Evolutionary conservation across 2,329 filamentous ascomycete genomes (phyloP).

Genomic region (Aspergillus vadensis): DNA sequence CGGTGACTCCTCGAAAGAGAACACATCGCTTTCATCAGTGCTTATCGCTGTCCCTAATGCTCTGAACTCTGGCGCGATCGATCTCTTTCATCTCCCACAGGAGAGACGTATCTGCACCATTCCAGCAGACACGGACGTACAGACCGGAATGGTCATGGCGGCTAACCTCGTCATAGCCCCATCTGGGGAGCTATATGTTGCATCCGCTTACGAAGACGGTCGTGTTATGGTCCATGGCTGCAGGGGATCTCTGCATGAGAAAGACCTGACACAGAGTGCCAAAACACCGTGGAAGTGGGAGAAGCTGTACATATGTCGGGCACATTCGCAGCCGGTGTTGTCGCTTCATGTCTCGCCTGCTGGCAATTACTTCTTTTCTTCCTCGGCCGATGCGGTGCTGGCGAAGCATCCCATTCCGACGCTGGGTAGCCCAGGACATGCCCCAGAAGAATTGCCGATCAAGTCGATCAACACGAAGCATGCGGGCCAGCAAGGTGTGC

Average conservation of each 20-base stretch:
- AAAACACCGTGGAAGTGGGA: slow-evolving; percentile 49
- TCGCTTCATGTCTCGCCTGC: slow-evolving; percentile 63
- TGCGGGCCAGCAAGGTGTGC: slow-evolving; percentile 81
- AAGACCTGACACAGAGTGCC: slow-evolving; percentile 24
- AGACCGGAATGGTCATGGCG: slow-evolving; percentile 81
- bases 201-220: slow-evolving; percentile 85
- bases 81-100: slow-evolving; percentile 80
- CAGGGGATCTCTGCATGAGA: slow-evolving; percentile 40
- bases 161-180: slow-evolving; percentile 61
- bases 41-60: slow-evolving; percentile 81
- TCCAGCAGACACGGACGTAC: slow-evolving; percentile 46
- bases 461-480: slow-evolving; percentile 77
- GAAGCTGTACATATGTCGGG: slow-evolving; percentile 63
- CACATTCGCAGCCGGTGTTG: slow-evolving; percentile 78
- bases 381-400: slow-evolving; percentile 77
- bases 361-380: slow-evolving; percentile 70
- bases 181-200: slow-evolving; percentile 58
- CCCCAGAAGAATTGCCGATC: slow-evolving; percentile 48
- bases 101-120: slow-evolving; percentile 68
- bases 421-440: slow-evolving; percentile 7
- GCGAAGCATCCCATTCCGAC: slow-evolving; percentile 70
- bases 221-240: slow-evolving; percentile 67
- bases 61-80: slow-evolving; percentile 72
- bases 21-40: slow-evolving; percentile 36
- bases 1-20: not conserved